Evolutionary conservation across 2,329 filamentous ascomycete species (phyloP), one percentile per base, ranked within the genome.

Genomic region (Aspergillus udagawae): DNA sequence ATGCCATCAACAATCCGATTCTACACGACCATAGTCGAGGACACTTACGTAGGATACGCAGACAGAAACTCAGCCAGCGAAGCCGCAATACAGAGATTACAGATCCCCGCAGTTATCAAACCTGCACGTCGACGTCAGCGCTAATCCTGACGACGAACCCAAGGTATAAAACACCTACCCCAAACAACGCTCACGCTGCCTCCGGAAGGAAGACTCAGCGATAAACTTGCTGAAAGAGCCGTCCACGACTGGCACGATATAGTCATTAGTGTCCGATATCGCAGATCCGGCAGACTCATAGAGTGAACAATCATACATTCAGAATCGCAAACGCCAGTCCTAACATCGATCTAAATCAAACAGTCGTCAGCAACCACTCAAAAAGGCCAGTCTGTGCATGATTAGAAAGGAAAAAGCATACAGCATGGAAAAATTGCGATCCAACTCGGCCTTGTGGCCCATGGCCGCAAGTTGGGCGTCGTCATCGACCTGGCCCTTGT

Each of bases 121-220:
- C 74, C 72, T 74, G 32, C 12, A 14, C 41, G 29, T 12, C 20
- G 12, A 4, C 45, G 52, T 60, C 38, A 63, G 49, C 23, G 51
- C 25, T 20, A 8, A 7, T 8, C 44, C 6, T 28, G 32, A 25
- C 10, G 3, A 29, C 20, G 20, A 10, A 23, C 8, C 4, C 21
- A 12, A n/a, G 7, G 2, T 8, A 3, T 2, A 21, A 47, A 4
- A n/a, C n/a, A 20, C 63, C 59, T 65, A 83, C 89, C 89, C 89
- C 89, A 92, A 57, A 92, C 82, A 44, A 92, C 86, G 57, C 86
- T 82, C 7, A 83, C 85, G 21, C 86, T 82, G 0, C 90, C 90
- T 45, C 90, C 90, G 14, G 84, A 88, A 1, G 89, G 87, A 32
- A 92, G 77, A 21, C 85, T 83, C 4, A 87, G 75, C 3, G 79